phyloP scores from a whole-genome alignment of 208 protist genomes.

The Acanthamoeba triangularis region DNA sequence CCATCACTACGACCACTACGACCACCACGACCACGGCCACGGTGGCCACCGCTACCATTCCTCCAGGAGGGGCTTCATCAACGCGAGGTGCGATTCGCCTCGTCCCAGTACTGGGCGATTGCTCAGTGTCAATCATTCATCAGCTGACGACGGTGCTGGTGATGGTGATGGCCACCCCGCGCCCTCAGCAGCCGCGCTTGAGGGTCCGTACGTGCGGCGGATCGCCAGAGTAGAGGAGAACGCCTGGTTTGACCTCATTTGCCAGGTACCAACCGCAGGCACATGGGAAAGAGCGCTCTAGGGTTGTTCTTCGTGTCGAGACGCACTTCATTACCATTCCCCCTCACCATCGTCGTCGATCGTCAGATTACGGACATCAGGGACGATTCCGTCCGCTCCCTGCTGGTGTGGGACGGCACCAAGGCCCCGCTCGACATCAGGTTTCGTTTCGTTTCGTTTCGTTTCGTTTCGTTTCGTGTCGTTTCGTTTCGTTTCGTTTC shows the following conservation, averaged over 20 bases:
- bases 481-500: background rate
- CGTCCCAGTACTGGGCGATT: too few relatives aligned
- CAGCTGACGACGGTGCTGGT: too few relatives aligned
- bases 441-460: background rate
- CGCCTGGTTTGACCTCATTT: background rate
- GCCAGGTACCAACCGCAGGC: background rate
- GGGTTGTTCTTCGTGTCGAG: too few relatives aligned
- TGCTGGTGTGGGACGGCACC: constrained; percentile 28
- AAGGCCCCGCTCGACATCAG: constrained; percentile 1
- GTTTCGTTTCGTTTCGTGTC: background rate
- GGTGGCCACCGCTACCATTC: background rate
- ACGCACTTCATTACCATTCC: background rate
- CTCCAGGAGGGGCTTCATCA: too few relatives aligned
- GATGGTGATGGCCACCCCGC: too few relatives aligned
- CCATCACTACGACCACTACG: background rate
- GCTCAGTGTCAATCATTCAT: too few relatives aligned
- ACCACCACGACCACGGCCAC: background rate
- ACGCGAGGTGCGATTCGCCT: too few relatives aligned
- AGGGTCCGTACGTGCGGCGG: background rate
- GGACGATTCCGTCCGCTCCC: background rate
- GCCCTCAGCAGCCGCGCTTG: background rate
- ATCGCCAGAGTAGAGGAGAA: background rate
- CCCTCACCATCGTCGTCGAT: background rate
- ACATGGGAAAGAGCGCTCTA: too few relatives aligned
- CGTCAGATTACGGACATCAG: background rate